Conservation (phyloP, 345 rosid species). For the Arabidopsis thaliana region TAIR10.1 NC_003075.7:15930001-15930500, state of each 20-base stretch:
- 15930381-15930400: constrained; percentile 95
- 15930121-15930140: constrained; percentile 96
- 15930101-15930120: constrained; percentile 99
- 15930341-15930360: constrained; percentile 74
- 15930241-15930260: constrained; percentile 87
- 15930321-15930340: constrained; percentile 79
- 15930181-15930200: constrained; percentile 94
- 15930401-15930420: constrained; percentile 94
- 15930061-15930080: constrained; percentile 96
- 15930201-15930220: constrained; percentile 93
- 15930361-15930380: constrained; percentile 81
- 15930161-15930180: constrained; percentile 93
- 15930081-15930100: constrained; percentile 98
- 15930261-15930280: constrained; percentile 92
- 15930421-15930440: constrained; percentile 81
- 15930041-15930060: constrained; percentile 98
- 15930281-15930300: constrained; percentile 97
- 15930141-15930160: constrained; percentile 97
- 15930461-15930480: constrained; percentile 98
- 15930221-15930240: constrained; percentile 92
- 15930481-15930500: constrained; percentile 99
- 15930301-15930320: constrained; percentile 92
- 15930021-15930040: constrained; percentile 93
- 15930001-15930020: constrained; percentile 95
- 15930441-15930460: constrained; percentile 90